Evolutionary conservation across 176 grass and related monocot species (phyloP).

Genomic region (Pharus latifolius): DNA sequence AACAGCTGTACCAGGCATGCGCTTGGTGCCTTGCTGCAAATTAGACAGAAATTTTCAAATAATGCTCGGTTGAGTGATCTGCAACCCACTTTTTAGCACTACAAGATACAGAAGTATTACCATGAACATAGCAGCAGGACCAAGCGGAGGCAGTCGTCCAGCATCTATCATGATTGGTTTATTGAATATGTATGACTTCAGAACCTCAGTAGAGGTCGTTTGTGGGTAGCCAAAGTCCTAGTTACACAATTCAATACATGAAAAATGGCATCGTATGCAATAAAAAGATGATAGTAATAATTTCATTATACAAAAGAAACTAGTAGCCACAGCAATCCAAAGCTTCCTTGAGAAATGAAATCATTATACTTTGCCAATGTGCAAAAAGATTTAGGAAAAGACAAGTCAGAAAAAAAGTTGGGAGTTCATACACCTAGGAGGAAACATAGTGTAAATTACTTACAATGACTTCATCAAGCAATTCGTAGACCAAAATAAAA

Average conservation of each 20-base stretch:
- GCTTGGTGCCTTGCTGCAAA: slow-evolving; percentile 92
- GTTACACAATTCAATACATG: slow-evolving; percentile 24
- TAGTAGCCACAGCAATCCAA: neutral
- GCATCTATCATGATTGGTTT: slow-evolving; percentile 95
- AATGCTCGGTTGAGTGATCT: neutral
- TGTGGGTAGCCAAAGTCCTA: slow-evolving; percentile 97
- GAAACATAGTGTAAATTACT: slow-evolving; percentile 15
- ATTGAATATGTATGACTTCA: slow-evolving; percentile 98
- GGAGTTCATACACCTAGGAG: neutral
- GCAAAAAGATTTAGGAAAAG: neutral
- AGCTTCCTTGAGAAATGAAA: neutral
- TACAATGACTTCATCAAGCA: slow-evolving; percentile 99
- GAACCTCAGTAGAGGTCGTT: slow-evolving; percentile 93
- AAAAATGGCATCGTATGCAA: neutral
- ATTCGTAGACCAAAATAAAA: slow-evolving; percentile 94
- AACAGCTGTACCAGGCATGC: slow-evolving; percentile 97
- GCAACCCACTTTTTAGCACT: neutral
- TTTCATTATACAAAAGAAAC: slow-evolving; percentile 2
- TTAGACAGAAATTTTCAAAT: slow-evolving; percentile 28
- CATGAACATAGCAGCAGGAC: slow-evolving; percentile 99
- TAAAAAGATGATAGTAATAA: neutral
- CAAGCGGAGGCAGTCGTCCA: slow-evolving; percentile 75
- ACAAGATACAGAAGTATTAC: slow-evolving; percentile 35
- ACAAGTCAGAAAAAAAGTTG: neutral
- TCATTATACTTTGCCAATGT: neutral